Evolutionary conservation across 768 basidiomycete species (phyloP).

Genomic region (Calocybe gangraenosa): DNA sequence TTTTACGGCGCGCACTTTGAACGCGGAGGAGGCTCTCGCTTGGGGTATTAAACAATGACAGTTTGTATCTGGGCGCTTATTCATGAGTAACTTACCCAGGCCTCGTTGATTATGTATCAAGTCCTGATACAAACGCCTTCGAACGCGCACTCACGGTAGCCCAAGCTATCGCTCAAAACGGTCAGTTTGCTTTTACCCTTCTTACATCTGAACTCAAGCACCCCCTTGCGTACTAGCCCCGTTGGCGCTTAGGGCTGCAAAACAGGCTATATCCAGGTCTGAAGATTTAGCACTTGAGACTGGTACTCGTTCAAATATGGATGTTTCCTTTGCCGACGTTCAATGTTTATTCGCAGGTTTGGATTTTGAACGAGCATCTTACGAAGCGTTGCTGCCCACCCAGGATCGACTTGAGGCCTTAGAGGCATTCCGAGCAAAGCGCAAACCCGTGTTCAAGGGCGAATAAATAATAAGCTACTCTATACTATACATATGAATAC

Average conservation of each 20-base stretch:
- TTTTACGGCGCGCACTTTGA: constrained; percentile 71
- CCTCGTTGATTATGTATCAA: constrained; percentile 77
- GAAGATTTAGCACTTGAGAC: constrained; percentile 75
- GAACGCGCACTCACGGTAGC: constrained; percentile 74
- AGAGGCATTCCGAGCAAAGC: constrained; percentile 81
- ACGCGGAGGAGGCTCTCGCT: constrained; percentile 62
- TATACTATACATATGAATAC: constrained; percentile 18
- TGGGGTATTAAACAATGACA: constrained; percentile 46
- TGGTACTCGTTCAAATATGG: constrained; percentile 34
- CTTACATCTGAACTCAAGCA: not conserved
- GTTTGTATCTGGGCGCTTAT: not conserved
- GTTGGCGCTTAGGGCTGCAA: constrained; percentile 82
- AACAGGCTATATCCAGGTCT: constrained; percentile 78
- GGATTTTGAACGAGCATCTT: constrained; percentile 86
- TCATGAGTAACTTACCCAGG: constrained; percentile 40
- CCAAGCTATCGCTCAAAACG: constrained; percentile 60
- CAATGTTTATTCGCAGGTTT: no score
- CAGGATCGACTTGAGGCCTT: constrained; percentile 83
- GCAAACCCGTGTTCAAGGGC: constrained; percentile 74
- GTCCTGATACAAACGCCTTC: constrained; percentile 53
- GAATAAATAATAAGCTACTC: constrained; percentile 54
- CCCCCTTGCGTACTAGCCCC: constrained; percentile 66
- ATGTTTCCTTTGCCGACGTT: no score
- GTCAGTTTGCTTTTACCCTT: constrained; percentile 29
- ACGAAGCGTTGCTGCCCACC: constrained; percentile 71